Conservation (phyloP, 345 rosid genomes). For the Hevea brasiliensis region DNA sequence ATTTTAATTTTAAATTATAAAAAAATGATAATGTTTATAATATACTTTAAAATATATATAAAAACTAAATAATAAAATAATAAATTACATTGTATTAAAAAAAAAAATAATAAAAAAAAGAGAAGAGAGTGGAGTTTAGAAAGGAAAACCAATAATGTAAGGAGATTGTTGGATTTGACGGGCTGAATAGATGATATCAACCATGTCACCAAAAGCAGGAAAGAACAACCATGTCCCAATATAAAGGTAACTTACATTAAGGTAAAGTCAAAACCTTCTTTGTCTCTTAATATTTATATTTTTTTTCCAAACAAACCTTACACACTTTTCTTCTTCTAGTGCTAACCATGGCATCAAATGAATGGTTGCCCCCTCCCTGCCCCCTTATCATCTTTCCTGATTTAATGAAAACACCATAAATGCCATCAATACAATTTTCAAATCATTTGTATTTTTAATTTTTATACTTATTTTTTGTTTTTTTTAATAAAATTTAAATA, state of each 20-base stretch:
- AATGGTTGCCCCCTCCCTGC: not conserved
- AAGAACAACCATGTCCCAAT: not conserved
- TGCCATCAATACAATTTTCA: too few relatives aligned
- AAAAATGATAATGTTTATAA: too few relatives aligned
- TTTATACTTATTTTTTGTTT: too few relatives aligned
- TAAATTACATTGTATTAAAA: too few relatives aligned
- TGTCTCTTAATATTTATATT: not conserved
- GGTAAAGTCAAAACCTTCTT: slow-evolving; percentile 11
- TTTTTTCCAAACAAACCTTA: not conserved
- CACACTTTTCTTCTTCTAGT: not conserved
- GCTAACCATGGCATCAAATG: not conserved
- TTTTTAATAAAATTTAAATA: too few relatives aligned
- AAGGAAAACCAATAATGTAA: not conserved
- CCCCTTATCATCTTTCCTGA: not conserved
- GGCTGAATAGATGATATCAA: slow-evolving; percentile 20
- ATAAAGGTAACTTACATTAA: not conserved
- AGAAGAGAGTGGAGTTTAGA: not conserved
- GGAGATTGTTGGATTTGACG: slow-evolving; percentile 20
- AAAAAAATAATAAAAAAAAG: too few relatives aligned
- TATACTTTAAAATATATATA: too few relatives aligned
- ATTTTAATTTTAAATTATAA: too few relatives aligned
- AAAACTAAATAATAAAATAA: too few relatives aligned
- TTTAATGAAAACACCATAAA: not conserved
- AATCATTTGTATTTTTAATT: too few relatives aligned
- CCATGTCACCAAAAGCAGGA: slow-evolving; percentile 19